Evolutionary conservation across 2,329 filamentous ascomycete genomes (phyloP).

Genomic region (Akanthomyces lecanii): DNA sequence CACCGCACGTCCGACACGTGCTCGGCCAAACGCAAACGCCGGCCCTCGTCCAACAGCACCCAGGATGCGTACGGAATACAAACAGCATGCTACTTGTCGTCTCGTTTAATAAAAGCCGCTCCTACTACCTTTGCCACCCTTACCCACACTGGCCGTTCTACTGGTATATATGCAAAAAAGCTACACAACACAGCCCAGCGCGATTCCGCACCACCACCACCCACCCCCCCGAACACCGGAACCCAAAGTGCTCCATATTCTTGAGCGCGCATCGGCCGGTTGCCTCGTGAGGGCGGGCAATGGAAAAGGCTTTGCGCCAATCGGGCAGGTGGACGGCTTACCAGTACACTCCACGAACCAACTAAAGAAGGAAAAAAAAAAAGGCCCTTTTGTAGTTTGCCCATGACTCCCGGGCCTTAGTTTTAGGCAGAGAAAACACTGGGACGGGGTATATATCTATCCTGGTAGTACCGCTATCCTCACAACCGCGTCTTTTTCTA

Average conservation of each 20-base stretch:
- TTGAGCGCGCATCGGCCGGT: not conserved
- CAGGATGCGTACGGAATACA: too few species aligned
- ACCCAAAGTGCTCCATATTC: not conserved
- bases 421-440: not conserved
- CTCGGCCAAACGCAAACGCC: not conserved
- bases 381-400: not conserved
- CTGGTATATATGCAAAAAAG: too few species aligned
- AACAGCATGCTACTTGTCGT: too few species aligned
- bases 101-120: too few species aligned
- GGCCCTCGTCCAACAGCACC: not conserved
- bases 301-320: constrained; percentile 1
- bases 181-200: not conserved
- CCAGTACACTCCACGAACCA: not conserved
- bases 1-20: not conserved
- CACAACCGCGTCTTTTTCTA: not conserved
- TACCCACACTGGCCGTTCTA: not conserved
- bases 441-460: not conserved
- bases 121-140: not conserved
- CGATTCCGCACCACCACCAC: not conserved
- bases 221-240: constrained; percentile 12
- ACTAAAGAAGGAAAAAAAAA: too few species aligned
- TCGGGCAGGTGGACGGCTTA: constrained; percentile 12
- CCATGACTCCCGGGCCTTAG: not conserved
- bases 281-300: not conserved
- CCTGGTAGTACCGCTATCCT: too few species aligned